phyloP scores from a whole-genome alignment of 164 flowering plant genomes.

The Stephania yunnanensis region DNA sequence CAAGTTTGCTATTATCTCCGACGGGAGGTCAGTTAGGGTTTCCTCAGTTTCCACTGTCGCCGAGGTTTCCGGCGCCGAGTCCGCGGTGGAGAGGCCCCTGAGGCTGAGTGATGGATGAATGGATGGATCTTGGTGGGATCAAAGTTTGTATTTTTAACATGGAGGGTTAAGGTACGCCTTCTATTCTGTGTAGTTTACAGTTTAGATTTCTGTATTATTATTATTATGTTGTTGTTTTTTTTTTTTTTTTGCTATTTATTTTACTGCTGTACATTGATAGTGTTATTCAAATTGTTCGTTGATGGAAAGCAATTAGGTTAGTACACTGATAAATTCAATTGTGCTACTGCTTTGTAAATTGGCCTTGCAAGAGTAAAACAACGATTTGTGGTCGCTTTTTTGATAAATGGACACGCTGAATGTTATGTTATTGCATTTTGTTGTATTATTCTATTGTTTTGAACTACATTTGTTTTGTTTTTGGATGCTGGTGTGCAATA shows the following conservation, averaged over 20 bases:
- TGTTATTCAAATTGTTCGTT: slow-evolving; percentile 14
- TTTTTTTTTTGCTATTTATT: slow-evolving; percentile 7
- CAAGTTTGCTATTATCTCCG: slow-evolving; percentile 46
- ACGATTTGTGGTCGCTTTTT: neutral
- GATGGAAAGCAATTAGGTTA: slow-evolving; percentile 10
- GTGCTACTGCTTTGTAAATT: slow-evolving; percentile 21
- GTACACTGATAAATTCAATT: slow-evolving; percentile 12
- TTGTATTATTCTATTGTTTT: neutral
- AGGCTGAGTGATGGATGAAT: slow-evolving; percentile 7
- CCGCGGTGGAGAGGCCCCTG: slow-evolving; percentile 49
- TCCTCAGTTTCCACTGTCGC: slow-evolving; percentile 53
- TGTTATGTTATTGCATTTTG: neutral
- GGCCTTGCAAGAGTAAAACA: slow-evolving; percentile 14
- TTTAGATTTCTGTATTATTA: neutral
- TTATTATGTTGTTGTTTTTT: neutral
- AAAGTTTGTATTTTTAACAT: neutral
- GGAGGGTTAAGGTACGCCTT: slow-evolving; percentile 16
- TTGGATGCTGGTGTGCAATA: too few species aligned
- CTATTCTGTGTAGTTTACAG: slow-evolving; percentile 2
- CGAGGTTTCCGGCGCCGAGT: slow-evolving; percentile 51
- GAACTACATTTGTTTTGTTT: too few species aligned
- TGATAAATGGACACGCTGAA: neutral
- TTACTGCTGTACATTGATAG: slow-evolving; percentile 9
- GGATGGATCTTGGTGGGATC: neutral
- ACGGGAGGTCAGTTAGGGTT: slow-evolving; percentile 52